Base-by-base conservation (phyloP, 2,329 filamentous ascomycete species). In the Claviceps paspali region DNA sequence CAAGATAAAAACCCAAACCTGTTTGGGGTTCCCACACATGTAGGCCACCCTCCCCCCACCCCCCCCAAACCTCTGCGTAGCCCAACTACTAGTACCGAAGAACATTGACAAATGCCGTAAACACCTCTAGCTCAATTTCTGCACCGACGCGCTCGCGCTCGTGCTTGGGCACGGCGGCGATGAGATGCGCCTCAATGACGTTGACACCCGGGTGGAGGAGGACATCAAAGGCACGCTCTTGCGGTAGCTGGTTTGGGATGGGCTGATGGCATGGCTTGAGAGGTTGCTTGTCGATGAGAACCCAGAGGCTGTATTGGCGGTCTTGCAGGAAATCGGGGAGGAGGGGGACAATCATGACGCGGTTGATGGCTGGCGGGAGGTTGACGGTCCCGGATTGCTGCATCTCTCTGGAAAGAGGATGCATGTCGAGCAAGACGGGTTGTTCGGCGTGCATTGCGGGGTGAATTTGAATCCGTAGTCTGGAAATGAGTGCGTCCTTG, bases 281-380 rank as follows among this genome's bases (percentile, higher is more conserved):
- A 6, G 79, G 67, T 35, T 73, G 68, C 29, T 68, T 73, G 49
- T 87, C 82, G 33, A 81, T 67, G 2, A 75, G 68, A 24, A 86
- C 79, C 52, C 84, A 86, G 26, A 91, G 61, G 51, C 79, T 84
- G 59, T 82, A 84, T 35, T 83, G 75, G 23, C 83, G 76, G 29
- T 64, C 68, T 41, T 77, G 71, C 4, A 83, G 59, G 24, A 68
- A 67, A 7, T 75, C 60, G 1, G 76, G 71, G 14, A 92, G 64
- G 9, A 68, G 70, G 4, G 81, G 77, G 17, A 73, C 65, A 39
- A 93, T 68, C 42, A 86, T 79, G 14, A 93, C 61, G 41, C 79
- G 77, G 46, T 73, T 76, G 48, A 86, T 75, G 33, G 67, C 70
- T 2, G 69, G 57, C 1, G 82, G 76, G 8, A 91, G 62, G 40